These are phyloP conservation scores for Zasmidium citrigriseum DNA, from an alignment of 2,329 filamentous ascomycete species.

Conservation along the genomic window DNA sequence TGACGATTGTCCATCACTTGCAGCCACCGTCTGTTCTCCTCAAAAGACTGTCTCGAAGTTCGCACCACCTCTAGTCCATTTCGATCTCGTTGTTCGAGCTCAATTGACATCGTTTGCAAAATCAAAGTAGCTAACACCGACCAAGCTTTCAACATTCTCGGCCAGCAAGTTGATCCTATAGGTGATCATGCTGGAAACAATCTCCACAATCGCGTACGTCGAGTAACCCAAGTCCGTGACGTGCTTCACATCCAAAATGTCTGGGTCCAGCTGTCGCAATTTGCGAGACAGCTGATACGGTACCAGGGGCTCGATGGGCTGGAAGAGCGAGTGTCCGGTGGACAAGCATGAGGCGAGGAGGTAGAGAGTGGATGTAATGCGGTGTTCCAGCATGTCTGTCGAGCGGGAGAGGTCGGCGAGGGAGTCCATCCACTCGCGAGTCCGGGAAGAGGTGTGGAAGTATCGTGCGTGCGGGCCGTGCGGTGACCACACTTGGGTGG, in stretches of 20 bases:
- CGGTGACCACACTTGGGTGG: not conserved
- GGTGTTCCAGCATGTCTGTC: not conserved
- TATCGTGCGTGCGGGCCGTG: not conserved
- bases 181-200: not conserved
- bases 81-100: too few species aligned
- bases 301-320: not conserved
- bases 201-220: not conserved
- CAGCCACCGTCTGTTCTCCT: too few species aligned
- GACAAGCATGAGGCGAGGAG: not conserved
- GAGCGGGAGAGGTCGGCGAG: not conserved
- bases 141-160: not conserved
- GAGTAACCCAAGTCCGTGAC: not conserved
- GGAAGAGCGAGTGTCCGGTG: not conserved
- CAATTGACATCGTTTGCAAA: too few species aligned
- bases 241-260: not conserved
- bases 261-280: not conserved
- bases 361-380: not conserved
- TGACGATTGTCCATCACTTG: too few species aligned
- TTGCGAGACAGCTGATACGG: not conserved
- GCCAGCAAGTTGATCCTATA: not conserved
- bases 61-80: too few species aligned
- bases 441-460: too few species aligned
- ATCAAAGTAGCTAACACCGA: not conserved
- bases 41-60: too few species aligned
- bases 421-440: not conserved